Conservation (phyloP, 2,329 filamentous ascomycete genomes). For the Myriosclerotinia scirpicola region DNA sequence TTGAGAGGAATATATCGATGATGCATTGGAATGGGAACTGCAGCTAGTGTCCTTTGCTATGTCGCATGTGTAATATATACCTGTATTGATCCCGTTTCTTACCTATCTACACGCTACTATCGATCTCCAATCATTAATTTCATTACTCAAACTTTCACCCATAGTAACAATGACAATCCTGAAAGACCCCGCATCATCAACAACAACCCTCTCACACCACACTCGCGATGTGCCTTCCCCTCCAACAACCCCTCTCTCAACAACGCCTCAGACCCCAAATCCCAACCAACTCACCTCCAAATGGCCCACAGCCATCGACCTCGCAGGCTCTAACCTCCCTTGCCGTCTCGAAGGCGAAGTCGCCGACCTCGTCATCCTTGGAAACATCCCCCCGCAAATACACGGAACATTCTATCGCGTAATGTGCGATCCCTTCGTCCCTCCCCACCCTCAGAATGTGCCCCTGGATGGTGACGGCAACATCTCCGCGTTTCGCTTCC, state of each 20-base stretch:
- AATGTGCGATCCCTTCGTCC: slow-evolving; percentile 49
- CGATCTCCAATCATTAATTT: not conserved
- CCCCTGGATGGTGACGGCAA: slow-evolving; percentile 38
- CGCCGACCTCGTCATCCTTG: slow-evolving; percentile 42
- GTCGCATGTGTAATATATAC: not conserved
- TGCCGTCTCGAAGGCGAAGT: slow-evolving; percentile 41
- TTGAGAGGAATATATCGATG: not conserved
- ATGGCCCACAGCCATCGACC: not conserved
- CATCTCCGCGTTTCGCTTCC: slow-evolving; percentile 39
- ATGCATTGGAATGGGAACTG: not conserved
- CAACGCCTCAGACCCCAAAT: too few relatives aligned
- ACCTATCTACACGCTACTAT: not conserved
- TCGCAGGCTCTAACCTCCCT: slow-evolving; percentile 2
- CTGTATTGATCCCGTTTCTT: not conserved
- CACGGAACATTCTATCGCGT: slow-evolving; percentile 47
- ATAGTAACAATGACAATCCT: not conserved
- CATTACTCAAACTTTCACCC: too few relatives aligned
- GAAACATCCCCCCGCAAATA: slow-evolving; percentile 44
- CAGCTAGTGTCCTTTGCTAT: not conserved
- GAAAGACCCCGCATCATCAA: not conserved
- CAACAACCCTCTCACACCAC: not conserved
- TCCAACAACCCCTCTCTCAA: not conserved
- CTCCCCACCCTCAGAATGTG: slow-evolving; percentile 53
- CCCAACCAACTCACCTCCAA: not conserved
- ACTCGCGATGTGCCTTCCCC: not conserved